phyloP scores from a whole-genome alignment of 2,329 filamentous ascomycete species.

The Pseudogymnoascus sp. region DNA sequence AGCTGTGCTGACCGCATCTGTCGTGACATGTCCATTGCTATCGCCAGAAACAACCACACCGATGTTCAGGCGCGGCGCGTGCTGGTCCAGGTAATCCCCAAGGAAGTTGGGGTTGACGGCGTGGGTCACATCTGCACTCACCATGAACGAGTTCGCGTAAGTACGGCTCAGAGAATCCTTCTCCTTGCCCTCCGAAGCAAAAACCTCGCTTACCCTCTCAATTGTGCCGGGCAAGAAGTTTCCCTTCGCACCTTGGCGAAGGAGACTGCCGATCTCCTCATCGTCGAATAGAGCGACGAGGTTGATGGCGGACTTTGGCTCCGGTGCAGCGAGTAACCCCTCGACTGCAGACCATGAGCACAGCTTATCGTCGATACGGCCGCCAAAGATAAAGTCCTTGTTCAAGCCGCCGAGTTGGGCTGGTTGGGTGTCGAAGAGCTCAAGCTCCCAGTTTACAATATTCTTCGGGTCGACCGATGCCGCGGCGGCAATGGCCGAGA shows the following conservation, averaged over 20 bases:
- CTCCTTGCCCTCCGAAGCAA: conserved; percentile 34
- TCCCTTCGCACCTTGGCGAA: conserved; percentile 80
- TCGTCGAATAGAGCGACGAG: conserved; percentile 93
- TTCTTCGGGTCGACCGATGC: conserved; percentile 67
- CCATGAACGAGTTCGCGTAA: conserved; percentile 83
- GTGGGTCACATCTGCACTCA: conserved; percentile 89
- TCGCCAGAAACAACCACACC: conserved; percentile 75
- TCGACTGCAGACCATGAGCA: conserved; percentile 89
- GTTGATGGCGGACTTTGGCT: conserved; percentile 65
- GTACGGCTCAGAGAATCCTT: conserved; percentile 56
- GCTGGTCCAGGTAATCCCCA: conserved; percentile 71
- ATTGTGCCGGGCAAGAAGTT: conserved; percentile 81
- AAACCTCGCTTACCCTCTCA: conserved; percentile 70
- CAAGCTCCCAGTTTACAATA: conserved; percentile 94
- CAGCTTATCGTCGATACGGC: conserved; percentile 94
- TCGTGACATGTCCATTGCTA: conserved; percentile 93
- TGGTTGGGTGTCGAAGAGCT: conserved; percentile 86
- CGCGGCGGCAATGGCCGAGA: conserved; percentile 71
- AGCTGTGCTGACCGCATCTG: conserved; percentile 76
- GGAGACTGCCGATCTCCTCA: conserved; percentile 86
- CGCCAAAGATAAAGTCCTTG: conserved; percentile 89
- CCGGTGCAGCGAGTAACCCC: conserved; percentile 57
- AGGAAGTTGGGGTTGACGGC: conserved; percentile 94
- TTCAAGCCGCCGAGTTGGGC: conserved; percentile 77
- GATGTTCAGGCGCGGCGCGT: conserved; percentile 81